Base-by-base conservation (phyloP, 495 filamentous ascomycete genomes). In the Penicillium cosmopolitanum region DNA sequence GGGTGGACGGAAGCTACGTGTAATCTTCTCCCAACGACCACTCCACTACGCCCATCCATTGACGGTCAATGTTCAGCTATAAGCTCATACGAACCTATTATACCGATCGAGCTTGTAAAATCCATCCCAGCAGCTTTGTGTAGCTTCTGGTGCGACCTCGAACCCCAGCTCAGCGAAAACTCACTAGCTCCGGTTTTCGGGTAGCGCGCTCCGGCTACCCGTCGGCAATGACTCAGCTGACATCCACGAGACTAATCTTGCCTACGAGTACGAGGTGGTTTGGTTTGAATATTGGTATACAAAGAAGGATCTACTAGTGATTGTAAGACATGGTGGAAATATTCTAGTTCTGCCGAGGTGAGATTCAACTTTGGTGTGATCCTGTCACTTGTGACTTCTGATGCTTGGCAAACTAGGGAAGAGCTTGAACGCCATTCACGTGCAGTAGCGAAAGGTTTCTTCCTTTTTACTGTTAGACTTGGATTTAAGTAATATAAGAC, bases 181-280 rank as follows among this genome's bases (percentile, higher is more conserved):
- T 64, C 58, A 56, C 63, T 68, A 70, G 65, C 59, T 61, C 62
- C 62, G 55, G 55, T 60, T 54, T 57, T 69, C 67, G 67, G 67
- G 64, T 59, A 69, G 51, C 58, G 61, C 59, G 25, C 36, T 65
- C 54, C 67, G 65, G 67, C 61, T 35, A n/a, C 47, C 38, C 56
- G 55, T 63, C 61, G 61, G 65, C 56, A 10, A 12, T 70, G 67
- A 70, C 51, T 68, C 67, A 70, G 51, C 65, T 43, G 58, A 69
- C 56, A 62, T 65, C 61, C 63, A 66, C 18, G 42, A 60, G 25
- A 34, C 7, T 51, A 31, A 11, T 57, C 28, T 31, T 31, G 8
- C 28, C 28, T 8, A 31, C 28, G 28, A 21, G 19, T 21, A 4
- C 25, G 4, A 28, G 25, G 25, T 31, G 28, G 28, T 9, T 31